phyloP scores from a whole-genome alignment of 2,329 filamentous ascomycete species.

The Sclerotinia spermophila region DNA sequence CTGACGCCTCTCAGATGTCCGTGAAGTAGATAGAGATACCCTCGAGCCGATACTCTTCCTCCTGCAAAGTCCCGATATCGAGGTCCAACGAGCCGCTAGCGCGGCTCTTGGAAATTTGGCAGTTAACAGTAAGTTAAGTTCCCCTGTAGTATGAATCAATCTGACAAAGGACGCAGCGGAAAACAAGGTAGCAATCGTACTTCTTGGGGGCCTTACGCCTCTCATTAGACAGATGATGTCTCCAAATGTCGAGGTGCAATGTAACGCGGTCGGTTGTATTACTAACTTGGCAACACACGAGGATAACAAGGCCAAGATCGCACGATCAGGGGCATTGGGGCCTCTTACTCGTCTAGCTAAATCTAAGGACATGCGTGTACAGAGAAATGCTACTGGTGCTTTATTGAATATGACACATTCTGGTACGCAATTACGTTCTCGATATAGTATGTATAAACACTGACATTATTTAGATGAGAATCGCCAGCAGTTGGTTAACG shows the following conservation, averaged over 20 bases:
- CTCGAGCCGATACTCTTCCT: conserved; percentile 95
- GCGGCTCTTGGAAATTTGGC: conserved; percentile 93
- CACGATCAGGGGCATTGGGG: conserved; percentile 85
- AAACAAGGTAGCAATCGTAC: conserved; percentile 96
- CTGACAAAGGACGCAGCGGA: conserved; percentile 65
- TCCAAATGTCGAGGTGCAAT: conserved; percentile 95
- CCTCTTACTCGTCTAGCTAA: conserved; percentile 90
- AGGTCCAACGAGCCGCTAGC: conserved; percentile 94
- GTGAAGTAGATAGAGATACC: conserved; percentile 91
- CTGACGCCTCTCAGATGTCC: conserved; percentile 66
- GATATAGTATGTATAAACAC: not conserved
- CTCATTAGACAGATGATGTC: conserved; percentile 99
- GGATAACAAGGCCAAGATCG: conserved; percentile 99
- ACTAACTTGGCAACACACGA: conserved; percentile 97
- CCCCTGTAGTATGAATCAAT: conserved; percentile 4
- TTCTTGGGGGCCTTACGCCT: conserved; percentile 82
- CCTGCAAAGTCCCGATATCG: conserved; percentile 90
- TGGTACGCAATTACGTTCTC: conserved; percentile 52
- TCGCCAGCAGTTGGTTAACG: conserved; percentile 92
- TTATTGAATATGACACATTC: conserved; percentile 99
- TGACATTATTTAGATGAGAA: conserved; percentile 71
- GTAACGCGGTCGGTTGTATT: conserved; percentile 98
- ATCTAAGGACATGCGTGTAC: conserved; percentile 97
- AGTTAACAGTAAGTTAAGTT: conserved; percentile 74
- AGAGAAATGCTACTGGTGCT: conserved; percentile 94